phyloP scores from a whole-genome alignment of 108 stramenopile genomes.

The Cyclotella distinguenda region DNA sequence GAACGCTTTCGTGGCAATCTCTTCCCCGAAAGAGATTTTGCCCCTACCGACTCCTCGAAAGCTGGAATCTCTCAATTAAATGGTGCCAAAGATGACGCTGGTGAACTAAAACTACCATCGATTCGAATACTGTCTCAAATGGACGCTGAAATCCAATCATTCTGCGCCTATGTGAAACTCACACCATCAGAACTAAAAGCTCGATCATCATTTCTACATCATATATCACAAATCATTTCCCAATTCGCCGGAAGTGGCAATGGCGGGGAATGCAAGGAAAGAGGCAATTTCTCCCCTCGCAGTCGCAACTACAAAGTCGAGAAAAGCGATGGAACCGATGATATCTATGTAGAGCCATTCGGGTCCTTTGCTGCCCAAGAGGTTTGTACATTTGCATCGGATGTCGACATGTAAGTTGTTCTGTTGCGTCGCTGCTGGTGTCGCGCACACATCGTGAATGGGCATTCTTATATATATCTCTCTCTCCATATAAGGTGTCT shows the following conservation, averaged over 20 bases:
- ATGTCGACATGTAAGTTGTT: conserved; percentile 65
- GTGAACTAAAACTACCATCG: conserved; percentile 18
- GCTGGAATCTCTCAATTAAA: neutral
- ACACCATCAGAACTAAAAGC: conserved; percentile 49
- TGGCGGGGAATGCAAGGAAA: neutral
- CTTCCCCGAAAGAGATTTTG: too few species aligned
- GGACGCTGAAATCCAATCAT: conserved; percentile 58
- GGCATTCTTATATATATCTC: neutral
- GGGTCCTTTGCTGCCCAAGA: conserved; percentile 71
- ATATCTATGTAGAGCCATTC: conserved; percentile 54
- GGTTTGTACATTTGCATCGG: conserved; percentile 72
- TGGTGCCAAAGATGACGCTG: neutral
- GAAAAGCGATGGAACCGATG: neutral
- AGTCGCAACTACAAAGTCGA: neutral
- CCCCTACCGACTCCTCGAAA: neutral
- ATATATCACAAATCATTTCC: conserved; percentile 27
- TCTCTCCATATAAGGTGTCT: conserved; percentile 22
- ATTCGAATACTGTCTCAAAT: conserved; percentile 12
- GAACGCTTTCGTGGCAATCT: conserved; percentile 15
- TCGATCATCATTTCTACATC: conserved; percentile 43
- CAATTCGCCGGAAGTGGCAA: conserved; percentile 10
- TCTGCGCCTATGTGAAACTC: conserved; percentile 64
- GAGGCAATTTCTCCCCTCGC: neutral
- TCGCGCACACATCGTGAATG: conserved; percentile 3
- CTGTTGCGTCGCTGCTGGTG: too few species aligned